A percentile compares a stretch with the other conserved stretches of the same genome.
Conservation (phyloP, 2,329 filamentous ascomycete genomes). For the Sporothrix phasma region DNA sequence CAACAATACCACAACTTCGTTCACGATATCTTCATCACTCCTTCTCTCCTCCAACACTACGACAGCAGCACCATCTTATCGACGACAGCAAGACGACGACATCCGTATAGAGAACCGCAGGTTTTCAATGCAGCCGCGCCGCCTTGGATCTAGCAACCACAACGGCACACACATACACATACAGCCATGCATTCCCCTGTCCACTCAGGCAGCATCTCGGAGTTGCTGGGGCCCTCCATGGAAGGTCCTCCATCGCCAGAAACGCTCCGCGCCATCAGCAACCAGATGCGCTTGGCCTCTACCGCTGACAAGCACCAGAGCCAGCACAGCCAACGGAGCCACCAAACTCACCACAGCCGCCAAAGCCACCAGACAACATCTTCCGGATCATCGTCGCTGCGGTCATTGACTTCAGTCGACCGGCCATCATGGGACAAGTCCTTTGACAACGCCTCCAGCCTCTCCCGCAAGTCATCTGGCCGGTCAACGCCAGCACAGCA, state of each 20-base stretch:
- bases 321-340: background rate
- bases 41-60: background rate
- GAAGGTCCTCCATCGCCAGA: slow-evolving; percentile 53
- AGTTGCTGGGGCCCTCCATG: slow-evolving; percentile 47
- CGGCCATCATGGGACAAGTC: slow-evolving; percentile 40
- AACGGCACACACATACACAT: background rate
- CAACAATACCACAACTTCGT: background rate
- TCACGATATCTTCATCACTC: background rate
- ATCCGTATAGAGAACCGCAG: background rate
- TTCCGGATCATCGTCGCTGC: slow-evolving; percentile 46
- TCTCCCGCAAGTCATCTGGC: slow-evolving; percentile 48
- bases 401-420: slow-evolving; percentile 36
- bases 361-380: slow-evolving; percentile 39
- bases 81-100: background rate
- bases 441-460: slow-evolving; percentile 28
- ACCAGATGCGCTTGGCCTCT: slow-evolving; percentile 48
- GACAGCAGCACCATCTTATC: background rate
- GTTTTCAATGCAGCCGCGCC: background rate
- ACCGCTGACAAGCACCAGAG: slow-evolving; percentile 35
- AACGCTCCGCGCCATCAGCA: slow-evolving; percentile 47
- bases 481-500: slow-evolving; percentile 44
- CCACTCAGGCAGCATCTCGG: slow-evolving; percentile 24
- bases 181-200: slow-evolving; percentile 9
- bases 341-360: slow-evolving; percentile 5
- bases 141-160: background rate